Evolutionary conservation across 1,139 yeast species (phyloP), one percentile per base, ranked within the genome.

Genomic region (Hemisphaericaspora xylofermentans): DNA sequence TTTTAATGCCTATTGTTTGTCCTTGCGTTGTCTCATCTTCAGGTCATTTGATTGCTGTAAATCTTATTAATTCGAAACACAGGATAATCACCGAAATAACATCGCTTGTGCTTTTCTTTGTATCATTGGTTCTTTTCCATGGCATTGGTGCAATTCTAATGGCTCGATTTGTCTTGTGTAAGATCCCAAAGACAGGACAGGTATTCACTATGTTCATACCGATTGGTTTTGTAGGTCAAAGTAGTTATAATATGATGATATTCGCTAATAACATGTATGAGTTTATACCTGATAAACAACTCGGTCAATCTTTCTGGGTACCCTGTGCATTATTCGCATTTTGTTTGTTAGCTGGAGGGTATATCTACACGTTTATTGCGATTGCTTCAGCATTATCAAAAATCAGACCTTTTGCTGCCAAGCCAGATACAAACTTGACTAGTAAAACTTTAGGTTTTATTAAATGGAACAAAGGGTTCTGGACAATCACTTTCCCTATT

Each of bases 401-500:
- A 38, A 52, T 63, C 29, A 40, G 45, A 17, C 66, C 66, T 6
- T 61, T 66, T 42, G 56, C 70, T 17, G 50, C 48, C 22, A 53
- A 57, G 28, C 60, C 59, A 16, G 60, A 64, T 43, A 47, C 46
- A 14, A 39, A 39, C 1, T 54, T 41, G 43, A 52, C 58, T 14
- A 53, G 54, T 31, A 21, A 21, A n/a, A 48, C 49, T 4, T 49
- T 49, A 18, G 73, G 76, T 1, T 50, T 58, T 13, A 57, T 73
- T 22, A 54, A 54, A 36, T 87, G 81, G 67, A 71, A 74, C 44
- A 74, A 75, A 50, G 79, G 82, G 0, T 86, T 83, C 76, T 88
- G 96, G 95, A 81, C 89, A 18, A 78, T 85, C 71, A 85, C 96
- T 46, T 88, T 88, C 80, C 96, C 96, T 1, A 58, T 87, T 51